These are phyloP conservation scores for Penicillium tannophilum DNA, from an alignment of 495 filamentous ascomycete species.

Conservation along the genomic window DNA sequence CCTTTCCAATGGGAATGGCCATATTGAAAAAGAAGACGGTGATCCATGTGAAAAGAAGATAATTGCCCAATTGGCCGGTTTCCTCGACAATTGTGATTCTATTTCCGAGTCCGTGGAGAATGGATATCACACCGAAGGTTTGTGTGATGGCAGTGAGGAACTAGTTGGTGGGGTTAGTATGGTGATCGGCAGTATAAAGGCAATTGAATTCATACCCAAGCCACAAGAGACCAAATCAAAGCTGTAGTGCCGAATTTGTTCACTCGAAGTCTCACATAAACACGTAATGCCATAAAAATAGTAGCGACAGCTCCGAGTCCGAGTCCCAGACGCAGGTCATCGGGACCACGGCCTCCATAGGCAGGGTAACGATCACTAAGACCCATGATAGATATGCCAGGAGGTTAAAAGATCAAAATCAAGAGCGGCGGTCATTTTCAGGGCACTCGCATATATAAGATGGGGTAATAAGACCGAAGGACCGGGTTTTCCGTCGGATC, in stretches of 20 bases:
- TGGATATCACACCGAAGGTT: conserved; percentile 24
- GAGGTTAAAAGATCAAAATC: background rate
- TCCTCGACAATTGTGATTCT: conserved; percentile 18
- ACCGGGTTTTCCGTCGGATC: background rate
- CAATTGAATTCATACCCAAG: conserved; percentile 21
- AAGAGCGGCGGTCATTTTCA: background rate
- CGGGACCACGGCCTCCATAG: conserved; percentile 27
- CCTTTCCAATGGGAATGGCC: conserved; percentile 30
- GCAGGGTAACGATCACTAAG: conserved; percentile 20
- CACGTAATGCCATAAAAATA: conserved; percentile 26
- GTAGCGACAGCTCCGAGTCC: conserved; percentile 23
- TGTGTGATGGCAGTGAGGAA: conserved; percentile 27
- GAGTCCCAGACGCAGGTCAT: conserved; percentile 25
- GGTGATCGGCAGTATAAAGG: background rate
- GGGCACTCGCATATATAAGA: background rate
- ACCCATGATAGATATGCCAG: conserved; percentile 12
- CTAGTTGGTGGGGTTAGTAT: background rate
- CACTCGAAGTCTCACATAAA: conserved; percentile 27
- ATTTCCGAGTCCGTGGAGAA: conserved; percentile 30
- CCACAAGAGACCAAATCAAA: conserved; percentile 26
- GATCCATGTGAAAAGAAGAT: conserved; percentile 30
- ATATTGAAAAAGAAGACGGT: conserved; percentile 34
- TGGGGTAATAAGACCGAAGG: background rate
- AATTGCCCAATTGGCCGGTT: conserved; percentile 23
- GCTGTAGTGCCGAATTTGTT: conserved; percentile 31